Base-by-base conservation (phyloP, 805 yeast species). In the Starmerella geochares region DNA sequence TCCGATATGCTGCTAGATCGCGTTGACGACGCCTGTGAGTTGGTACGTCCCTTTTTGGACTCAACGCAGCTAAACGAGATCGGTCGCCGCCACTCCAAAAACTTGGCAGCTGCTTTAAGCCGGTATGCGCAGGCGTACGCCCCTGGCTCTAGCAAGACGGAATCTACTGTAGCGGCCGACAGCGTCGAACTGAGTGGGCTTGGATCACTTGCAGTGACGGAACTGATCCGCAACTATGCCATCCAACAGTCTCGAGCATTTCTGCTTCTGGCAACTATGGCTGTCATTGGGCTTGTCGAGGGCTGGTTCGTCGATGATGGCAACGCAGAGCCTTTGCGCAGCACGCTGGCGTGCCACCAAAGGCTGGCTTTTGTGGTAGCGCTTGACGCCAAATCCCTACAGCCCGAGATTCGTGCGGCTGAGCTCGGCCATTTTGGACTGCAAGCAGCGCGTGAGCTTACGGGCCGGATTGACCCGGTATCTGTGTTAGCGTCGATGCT, bases 251-350 rank as follows among this genome's bases (percentile, higher is more conserved):
- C 52, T 6, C 33, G 23, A 16, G 25, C 47, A 21, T 52, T 58
- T 43, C 43, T 41, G 11, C 20, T 47, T 2, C 24, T 52, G 20
- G 19, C 43, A 24, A 31, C 49, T 13, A 20, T 59, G 28, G 38
- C 49, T 11, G 44, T 43, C 3, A 36, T 58, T 14, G 59, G 59
- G 3, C 46, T 52, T 7, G 55, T 53, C 20, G 61, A 58, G 25
- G 61, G 60, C 29, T 51, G 58, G 58, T 25, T 53, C 6, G 37
- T 31, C 8, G 32, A 27, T 6, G 44, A 16, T 4, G 32, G 24
- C 7, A 20, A 40, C 11, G 33, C 44, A 25, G 44, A 40, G 32
- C 44, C 44, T 14, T 27, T 40, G 44, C 44, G 44, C 16, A 23
- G 33, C 31, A 40, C 44, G 44, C 44, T 40, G 44, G 48, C 46